Evolutionary conservation across 176 grass and related monocot genomes (phyloP).

Genomic region (Phyllostachys edulis): DNA sequence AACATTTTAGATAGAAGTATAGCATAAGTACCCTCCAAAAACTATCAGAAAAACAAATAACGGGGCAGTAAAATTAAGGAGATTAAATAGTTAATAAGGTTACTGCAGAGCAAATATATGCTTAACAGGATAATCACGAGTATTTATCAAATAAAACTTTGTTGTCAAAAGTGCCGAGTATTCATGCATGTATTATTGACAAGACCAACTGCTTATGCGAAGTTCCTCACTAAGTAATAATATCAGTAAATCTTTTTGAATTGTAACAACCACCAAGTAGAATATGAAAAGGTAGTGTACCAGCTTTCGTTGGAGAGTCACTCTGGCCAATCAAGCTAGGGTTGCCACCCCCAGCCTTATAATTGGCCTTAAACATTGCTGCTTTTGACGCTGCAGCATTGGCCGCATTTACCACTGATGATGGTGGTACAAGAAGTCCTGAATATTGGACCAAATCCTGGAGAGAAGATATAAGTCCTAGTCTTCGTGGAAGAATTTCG

Average conservation of each 20-base stretch:
- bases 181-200: neutral
- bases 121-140: neutral
- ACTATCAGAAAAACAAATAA: neutral
- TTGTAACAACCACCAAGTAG: constrained; percentile 1
- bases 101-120: neutral
- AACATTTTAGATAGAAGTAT: neutral
- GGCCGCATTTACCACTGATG: constrained; percentile 69
- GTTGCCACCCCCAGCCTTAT: constrained; percentile 40
- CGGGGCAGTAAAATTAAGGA: neutral
- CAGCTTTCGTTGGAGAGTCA: constrained; percentile 57
- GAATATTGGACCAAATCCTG: constrained; percentile 85
- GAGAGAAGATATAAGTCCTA: constrained; percentile 81
- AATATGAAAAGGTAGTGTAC: constrained; percentile 40
- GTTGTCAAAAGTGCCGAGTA: neutral
- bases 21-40: neutral
- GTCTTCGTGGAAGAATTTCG: constrained; percentile 55
- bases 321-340: constrained; percentile 44
- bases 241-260: neutral
- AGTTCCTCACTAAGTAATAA: neutral
- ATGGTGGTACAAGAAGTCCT: constrained; percentile 80
- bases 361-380: constrained; percentile 62
- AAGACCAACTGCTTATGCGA: neutral
- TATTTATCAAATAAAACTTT: neutral
- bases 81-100: neutral
- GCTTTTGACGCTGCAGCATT: constrained; percentile 92